Evolutionary conservation across 768 basidiomycete species (phyloP).

Genomic region (Auriscalpium orientale): DNA sequence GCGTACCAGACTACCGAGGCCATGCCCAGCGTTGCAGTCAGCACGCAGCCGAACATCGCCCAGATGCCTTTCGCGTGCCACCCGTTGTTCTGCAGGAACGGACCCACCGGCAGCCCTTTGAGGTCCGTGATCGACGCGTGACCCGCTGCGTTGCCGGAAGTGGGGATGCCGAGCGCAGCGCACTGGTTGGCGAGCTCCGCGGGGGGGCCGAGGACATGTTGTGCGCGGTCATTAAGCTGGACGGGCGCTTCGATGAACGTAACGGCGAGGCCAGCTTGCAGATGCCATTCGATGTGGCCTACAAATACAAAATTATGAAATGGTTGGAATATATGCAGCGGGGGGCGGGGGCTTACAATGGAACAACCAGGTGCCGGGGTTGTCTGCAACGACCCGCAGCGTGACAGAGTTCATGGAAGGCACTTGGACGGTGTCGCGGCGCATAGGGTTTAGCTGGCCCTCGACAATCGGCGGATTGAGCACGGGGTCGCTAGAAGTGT

Average conservation of each 20-base stretch:
- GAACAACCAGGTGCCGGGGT: constrained; percentile 87
- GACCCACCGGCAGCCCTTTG: constrained; percentile 54
- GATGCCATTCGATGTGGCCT: constrained; percentile 87
- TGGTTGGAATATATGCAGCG: neutral
- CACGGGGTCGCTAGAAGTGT: constrained; percentile 60
- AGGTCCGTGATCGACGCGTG: constrained; percentile 63
- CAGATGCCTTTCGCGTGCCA: constrained; percentile 69
- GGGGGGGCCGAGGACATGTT: constrained; percentile 42
- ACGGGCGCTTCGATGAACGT: constrained; percentile 81
- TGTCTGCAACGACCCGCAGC: constrained; percentile 78
- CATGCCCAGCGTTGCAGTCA: constrained; percentile 83
- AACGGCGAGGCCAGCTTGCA: constrained; percentile 77
- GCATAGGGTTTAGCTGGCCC: constrained; percentile 79
- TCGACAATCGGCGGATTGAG: constrained; percentile 78
- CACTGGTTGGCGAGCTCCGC: constrained; percentile 62
- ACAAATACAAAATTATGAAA: constrained; percentile 1
- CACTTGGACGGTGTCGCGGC: constrained; percentile 84
- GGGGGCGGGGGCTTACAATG: constrained; percentile 47
- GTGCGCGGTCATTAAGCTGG: constrained; percentile 45
- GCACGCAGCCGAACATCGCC: constrained; percentile 70
- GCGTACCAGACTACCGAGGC: constrained; percentile 80
- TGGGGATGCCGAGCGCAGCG: constrained; percentile 44
- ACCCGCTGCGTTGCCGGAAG: constrained; percentile 85
- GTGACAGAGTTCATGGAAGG: constrained; percentile 61
- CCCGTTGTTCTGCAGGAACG: constrained; percentile 64